A percentile compares a stretch with the other conserved stretches of the same genome.
Conservation (phyloP, 768 basidiomycete species). For the Mycena metata region DNA sequence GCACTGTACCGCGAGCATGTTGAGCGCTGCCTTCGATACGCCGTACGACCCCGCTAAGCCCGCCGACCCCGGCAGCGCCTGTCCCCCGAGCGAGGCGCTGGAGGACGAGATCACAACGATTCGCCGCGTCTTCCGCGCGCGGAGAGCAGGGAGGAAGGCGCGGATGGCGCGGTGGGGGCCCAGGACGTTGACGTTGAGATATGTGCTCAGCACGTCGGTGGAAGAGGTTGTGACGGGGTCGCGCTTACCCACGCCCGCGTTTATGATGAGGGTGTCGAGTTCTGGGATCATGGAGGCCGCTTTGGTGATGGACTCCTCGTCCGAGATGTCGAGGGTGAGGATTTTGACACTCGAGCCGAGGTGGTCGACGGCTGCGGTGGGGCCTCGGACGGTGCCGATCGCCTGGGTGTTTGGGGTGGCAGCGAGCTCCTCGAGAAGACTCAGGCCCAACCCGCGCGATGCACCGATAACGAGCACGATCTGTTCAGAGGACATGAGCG, state of each 20-base stretch:
- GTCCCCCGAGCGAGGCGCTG: slow-evolving; percentile 36
- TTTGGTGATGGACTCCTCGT: slow-evolving; percentile 31
- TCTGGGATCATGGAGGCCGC: slow-evolving; percentile 31
- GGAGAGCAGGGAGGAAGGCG: slow-evolving; percentile 39
- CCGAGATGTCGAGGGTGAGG: slow-evolving; percentile 31
- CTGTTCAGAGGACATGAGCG: slow-evolving; percentile 30
- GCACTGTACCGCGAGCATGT: slow-evolving; percentile 38
- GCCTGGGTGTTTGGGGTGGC: slow-evolving; percentile 13
- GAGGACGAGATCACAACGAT: slow-evolving; percentile 37
- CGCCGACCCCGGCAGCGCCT: slow-evolving; percentile 27
- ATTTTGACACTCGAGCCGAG: slow-evolving; percentile 17
- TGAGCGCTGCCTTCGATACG: slow-evolving; percentile 37
- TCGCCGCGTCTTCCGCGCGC: slow-evolving; percentile 34
- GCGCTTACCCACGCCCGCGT: slow-evolving; percentile 34
- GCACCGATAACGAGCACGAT: slow-evolving; percentile 39
- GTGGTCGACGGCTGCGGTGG: slow-evolving; percentile 10
- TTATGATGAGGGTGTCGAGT: slow-evolving; percentile 39
- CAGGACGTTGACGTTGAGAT: slow-evolving; percentile 34
- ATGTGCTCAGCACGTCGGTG: slow-evolving; percentile 27
- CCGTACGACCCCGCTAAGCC: slow-evolving; percentile 38
- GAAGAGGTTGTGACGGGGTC: slow-evolving; percentile 32
- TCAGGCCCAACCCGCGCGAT: slow-evolving; percentile 39
- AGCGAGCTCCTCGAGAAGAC: slow-evolving; percentile 31
- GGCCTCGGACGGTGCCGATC: slow-evolving; percentile 31
- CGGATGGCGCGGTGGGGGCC: slow-evolving; percentile 38